Conservation (phyloP, 345 rosid species). For the Pistacia atlantica region DNA sequence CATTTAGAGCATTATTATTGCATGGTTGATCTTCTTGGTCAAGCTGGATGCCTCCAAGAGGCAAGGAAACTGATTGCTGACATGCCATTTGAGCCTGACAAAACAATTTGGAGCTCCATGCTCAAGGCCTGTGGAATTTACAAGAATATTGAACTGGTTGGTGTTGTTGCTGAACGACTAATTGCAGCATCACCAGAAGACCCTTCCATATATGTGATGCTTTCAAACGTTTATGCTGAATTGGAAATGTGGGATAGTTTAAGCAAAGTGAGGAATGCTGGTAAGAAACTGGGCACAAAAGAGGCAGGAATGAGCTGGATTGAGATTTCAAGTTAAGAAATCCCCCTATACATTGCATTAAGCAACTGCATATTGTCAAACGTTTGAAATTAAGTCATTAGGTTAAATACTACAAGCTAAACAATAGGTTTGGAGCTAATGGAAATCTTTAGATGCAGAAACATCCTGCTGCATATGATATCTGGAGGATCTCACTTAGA, state of each 20-base stretch:
- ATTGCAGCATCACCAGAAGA: conserved; percentile 46
- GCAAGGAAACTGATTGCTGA: conserved; percentile 45
- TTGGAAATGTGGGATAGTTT: conserved; percentile 69
- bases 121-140: conserved; percentile 67
- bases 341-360: background rate
- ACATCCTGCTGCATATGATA: background rate
- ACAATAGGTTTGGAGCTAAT: background rate
- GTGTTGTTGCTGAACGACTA: conserved; percentile 42
- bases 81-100: conserved; percentile 67
- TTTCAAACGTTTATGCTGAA: conserved; percentile 67
- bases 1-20: conserved; percentile 70
- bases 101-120: conserved; percentile 71
- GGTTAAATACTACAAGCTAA: background rate
- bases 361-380: background rate
- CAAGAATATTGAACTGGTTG: conserved; percentile 44
- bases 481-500: background rate
- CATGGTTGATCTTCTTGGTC: conserved; percentile 71
- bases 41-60: conserved; percentile 58
- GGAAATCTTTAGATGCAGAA: conserved; percentile 1
- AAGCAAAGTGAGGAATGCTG: conserved; percentile 55
- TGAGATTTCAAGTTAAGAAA: conserved; percentile 33
- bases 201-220: conserved; percentile 58
- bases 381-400: conserved; percentile 1
- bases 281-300: conserved; percentile 50
- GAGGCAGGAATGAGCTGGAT: conserved; percentile 71